These are phyloP conservation scores for Aspergillus heteromorphus DNA, from an alignment of 495 filamentous ascomycete genomes.

Conservation along the genomic window DNA sequence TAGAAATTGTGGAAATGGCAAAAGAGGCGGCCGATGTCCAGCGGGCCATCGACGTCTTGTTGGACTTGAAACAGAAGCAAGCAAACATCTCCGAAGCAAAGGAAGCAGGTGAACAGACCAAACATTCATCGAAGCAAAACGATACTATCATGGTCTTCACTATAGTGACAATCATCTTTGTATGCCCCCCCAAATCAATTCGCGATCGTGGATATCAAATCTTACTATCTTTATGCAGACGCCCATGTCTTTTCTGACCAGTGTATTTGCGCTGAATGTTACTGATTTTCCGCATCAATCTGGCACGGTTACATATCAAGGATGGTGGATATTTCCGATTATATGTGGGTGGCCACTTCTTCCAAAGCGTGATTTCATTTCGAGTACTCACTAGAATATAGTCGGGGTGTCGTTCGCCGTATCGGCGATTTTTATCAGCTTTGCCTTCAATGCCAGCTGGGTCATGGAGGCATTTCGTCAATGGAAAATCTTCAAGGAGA, in stretches of 20 bases:
- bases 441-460: background rate
- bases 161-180: background rate
- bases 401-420: background rate
- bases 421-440: background rate
- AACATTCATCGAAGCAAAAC: background rate
- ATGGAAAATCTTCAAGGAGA: background rate
- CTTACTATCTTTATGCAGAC: background rate
- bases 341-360: background rate
- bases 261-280: background rate
- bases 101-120: background rate
- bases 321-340: background rate
- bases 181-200: background rate
- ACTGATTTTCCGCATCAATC: background rate
- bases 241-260: background rate
- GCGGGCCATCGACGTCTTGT: conserved; percentile 15
- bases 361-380: background rate
- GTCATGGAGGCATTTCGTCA: background rate
- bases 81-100: conserved; percentile 52
- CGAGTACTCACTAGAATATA: background rate
- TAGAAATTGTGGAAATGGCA: background rate
- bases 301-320: background rate
- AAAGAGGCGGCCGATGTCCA: background rate
- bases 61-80: conserved; percentile 48
- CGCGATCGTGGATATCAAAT: background rate
- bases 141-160: background rate